A percentile compares a stretch with the other conserved stretches of the same genome.
These are phyloP conservation scores for Pseudogymnoascus sp. DNA, from an alignment of 2,329 filamentous ascomycete species.

Conservation along the genomic window DNA sequence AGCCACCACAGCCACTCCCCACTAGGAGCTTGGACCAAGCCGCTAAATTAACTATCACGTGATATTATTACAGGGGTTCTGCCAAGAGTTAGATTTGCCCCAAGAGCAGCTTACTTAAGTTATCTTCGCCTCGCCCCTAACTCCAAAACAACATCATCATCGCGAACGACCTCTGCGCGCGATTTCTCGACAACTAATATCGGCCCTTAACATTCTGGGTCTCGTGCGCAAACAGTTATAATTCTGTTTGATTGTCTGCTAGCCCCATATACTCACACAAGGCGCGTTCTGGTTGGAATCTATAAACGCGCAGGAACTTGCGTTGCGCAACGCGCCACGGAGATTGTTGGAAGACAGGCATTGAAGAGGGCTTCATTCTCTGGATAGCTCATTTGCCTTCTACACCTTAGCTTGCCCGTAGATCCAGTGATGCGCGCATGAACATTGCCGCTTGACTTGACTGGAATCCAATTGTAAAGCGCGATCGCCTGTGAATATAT, in stretches of 20 bases:
- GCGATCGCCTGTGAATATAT: constrained; percentile 18
- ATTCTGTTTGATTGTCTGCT: constrained; percentile 5
- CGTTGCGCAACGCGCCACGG: constrained; percentile 5
- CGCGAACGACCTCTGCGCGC: not conserved
- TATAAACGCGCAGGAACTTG: constrained; percentile 4
- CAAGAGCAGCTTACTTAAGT: not conserved
- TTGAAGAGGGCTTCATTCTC: constrained; percentile 11
- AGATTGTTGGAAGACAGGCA: constrained; percentile 7
- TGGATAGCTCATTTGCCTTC: constrained; percentile 20
- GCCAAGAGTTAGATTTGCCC: not conserved
- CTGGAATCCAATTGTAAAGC: constrained; percentile 23
- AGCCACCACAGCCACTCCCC: not conserved
- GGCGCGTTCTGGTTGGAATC: not conserved
- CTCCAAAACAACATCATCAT: constrained; percentile 6
- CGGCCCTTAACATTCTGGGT: not conserved
- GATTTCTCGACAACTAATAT: not conserved
- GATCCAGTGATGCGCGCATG: constrained; percentile 26
- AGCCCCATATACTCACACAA: not conserved
- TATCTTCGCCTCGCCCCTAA: not conserved
- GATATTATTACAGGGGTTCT: not conserved
- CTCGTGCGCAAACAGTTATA: constrained; percentile 5
- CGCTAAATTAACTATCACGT: not conserved
- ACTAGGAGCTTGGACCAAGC: not conserved
- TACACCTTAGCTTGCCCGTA: constrained; percentile 26
- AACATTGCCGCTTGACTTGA: constrained; percentile 25